Evolutionary conservation across 306 rosid species (phyloP).

Genomic region (Canavalia gladiata): DNA sequence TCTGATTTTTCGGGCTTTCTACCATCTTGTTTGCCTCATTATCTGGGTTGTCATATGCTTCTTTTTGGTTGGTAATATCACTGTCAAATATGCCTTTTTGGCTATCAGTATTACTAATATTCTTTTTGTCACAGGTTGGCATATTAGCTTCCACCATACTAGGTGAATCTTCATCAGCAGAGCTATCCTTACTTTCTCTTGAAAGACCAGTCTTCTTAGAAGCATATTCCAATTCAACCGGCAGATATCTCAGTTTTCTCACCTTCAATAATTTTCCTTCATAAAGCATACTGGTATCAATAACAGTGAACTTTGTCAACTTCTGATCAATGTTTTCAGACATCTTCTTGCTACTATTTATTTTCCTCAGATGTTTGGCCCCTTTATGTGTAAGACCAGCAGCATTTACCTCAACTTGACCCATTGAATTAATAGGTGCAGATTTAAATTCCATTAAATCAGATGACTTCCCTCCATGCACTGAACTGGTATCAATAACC

Average conservation of each 20-base stretch:
- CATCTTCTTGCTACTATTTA: slow-evolving; percentile 46
- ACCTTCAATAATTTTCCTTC: slow-evolving; percentile 61
- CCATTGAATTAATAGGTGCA: slow-evolving; percentile 53
- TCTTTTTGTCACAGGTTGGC: slow-evolving; percentile 45
- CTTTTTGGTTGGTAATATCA: slow-evolving; percentile 48
- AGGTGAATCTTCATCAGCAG: slow-evolving; percentile 38
- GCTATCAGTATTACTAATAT: slow-evolving; percentile 38
- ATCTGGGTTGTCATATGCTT: slow-evolving; percentile 38
- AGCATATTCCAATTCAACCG: slow-evolving; percentile 49
- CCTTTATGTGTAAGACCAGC: slow-evolving; percentile 42
- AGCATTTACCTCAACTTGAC: slow-evolving; percentile 45
- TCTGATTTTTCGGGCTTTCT: slow-evolving; percentile 50
- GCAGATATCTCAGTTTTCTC: slow-evolving; percentile 60
- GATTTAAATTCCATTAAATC: slow-evolving; percentile 61
- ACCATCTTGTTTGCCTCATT: slow-evolving; percentile 46
- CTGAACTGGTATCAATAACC: slow-evolving; percentile 73
- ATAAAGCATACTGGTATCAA: slow-evolving; percentile 68
- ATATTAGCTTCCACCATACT: slow-evolving; percentile 40
- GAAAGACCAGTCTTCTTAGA: slow-evolving; percentile 51
- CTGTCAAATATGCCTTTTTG: slow-evolving; percentile 33
- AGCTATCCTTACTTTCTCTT: slow-evolving; percentile 51
- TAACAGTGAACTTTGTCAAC: slow-evolving; percentile 61
- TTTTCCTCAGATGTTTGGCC: slow-evolving; percentile 44
- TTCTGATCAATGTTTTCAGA: slow-evolving; percentile 40
- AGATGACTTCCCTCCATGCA: slow-evolving; percentile 57